phyloP scores from a whole-genome alignment of 2,329 filamentous ascomycete species.

The Fusarium abutilonis region DNA sequence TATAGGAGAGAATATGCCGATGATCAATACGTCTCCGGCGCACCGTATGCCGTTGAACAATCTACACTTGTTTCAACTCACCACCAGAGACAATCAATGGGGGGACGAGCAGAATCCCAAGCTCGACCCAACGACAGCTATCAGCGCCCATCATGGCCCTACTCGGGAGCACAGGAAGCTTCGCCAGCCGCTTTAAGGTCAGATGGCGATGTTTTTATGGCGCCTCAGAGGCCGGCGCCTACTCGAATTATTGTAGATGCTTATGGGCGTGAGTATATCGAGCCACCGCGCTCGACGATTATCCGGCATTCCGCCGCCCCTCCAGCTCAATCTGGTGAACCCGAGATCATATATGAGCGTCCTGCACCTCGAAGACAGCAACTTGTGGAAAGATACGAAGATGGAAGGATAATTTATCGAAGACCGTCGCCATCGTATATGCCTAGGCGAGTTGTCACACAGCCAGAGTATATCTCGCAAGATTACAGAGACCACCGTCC shows the following conservation, averaged over 20 bases:
- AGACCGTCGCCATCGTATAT: slow-evolving; percentile 61
- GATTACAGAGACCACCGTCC: slow-evolving; percentile 64
- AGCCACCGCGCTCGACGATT: slow-evolving; percentile 59
- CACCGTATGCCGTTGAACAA: slow-evolving; percentile 49
- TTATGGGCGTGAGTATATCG: slow-evolving; percentile 81
- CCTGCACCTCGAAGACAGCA: slow-evolving; percentile 62
- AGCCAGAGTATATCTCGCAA: slow-evolving; percentile 66
- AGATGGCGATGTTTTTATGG: slow-evolving; percentile 61
- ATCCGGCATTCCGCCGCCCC: slow-evolving; percentile 64
- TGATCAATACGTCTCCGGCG: slow-evolving; percentile 46
- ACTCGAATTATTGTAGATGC: slow-evolving; percentile 82
- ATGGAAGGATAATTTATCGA: slow-evolving; percentile 61
- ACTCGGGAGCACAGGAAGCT: slow-evolving; percentile 55
- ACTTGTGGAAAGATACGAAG: slow-evolving; percentile 58
- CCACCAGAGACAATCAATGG: slow-evolving; percentile 42
- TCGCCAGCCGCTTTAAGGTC: slow-evolving; percentile 61
- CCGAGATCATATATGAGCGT: slow-evolving; percentile 74
- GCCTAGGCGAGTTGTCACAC: slow-evolving; percentile 68
- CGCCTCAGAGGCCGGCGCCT: slow-evolving; percentile 61
- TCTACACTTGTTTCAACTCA: slow-evolving; percentile 52
- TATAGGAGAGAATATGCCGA: slow-evolving; percentile 51
- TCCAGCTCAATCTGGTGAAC: slow-evolving; percentile 56
- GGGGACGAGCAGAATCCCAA: slow-evolving; percentile 49
- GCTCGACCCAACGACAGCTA: slow-evolving; percentile 54
- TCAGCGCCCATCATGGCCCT: slow-evolving; percentile 55